Conservation (phyloP, 176 grass and related monocot genomes). For the Tillandsia leiboldiana region DNA sequence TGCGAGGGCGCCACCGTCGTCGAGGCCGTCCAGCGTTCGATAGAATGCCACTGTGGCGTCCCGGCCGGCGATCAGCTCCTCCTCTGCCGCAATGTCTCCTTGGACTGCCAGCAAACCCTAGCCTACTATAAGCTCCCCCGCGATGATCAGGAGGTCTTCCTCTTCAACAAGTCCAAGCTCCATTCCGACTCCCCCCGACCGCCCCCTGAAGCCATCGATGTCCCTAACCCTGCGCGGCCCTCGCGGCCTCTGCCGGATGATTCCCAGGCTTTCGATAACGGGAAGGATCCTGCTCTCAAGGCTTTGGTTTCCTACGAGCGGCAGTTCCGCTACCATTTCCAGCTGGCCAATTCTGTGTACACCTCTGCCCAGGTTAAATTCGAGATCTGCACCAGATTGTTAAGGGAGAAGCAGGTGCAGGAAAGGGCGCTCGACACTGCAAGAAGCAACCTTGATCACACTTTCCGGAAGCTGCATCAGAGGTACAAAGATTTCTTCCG, state of each 20-base stretch:
- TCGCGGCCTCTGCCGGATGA: slow-evolving; percentile 31
- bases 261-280: slow-evolving; percentile 21
- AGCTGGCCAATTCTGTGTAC: slow-evolving; percentile 67
- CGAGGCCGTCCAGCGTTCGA: slow-evolving; percentile 53
- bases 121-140: slow-evolving; percentile 85
- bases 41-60: slow-evolving; percentile 54
- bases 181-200: slow-evolving; percentile 38
- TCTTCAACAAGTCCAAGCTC: slow-evolving; percentile 85
- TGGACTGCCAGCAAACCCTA: slow-evolving; percentile 43
- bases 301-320: slow-evolving; percentile 70
- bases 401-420: slow-evolving; percentile 83
- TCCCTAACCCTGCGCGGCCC: slow-evolving; percentile 38
- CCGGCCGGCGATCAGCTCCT: slow-evolving; percentile 56
- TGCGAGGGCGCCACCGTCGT: slow-evolving; percentile 66
- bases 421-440: slow-evolving; percentile 79
- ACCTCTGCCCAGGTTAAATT: slow-evolving; percentile 40
- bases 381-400: slow-evolving; percentile 57
- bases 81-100: slow-evolving; percentile 68
- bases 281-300: slow-evolving; percentile 66
- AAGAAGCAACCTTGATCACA: slow-evolving; percentile 69
- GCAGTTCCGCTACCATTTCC: slow-evolving; percentile 76
- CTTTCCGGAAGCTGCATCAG: slow-evolving; percentile 55
- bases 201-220: slow-evolving; percentile 44
- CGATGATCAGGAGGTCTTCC: slow-evolving; percentile 81
- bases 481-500: slow-evolving; percentile 57